Evolutionary conservation across 352 stramenopile species (phyloP).

Genomic region (Plasmopara muralis): DNA sequence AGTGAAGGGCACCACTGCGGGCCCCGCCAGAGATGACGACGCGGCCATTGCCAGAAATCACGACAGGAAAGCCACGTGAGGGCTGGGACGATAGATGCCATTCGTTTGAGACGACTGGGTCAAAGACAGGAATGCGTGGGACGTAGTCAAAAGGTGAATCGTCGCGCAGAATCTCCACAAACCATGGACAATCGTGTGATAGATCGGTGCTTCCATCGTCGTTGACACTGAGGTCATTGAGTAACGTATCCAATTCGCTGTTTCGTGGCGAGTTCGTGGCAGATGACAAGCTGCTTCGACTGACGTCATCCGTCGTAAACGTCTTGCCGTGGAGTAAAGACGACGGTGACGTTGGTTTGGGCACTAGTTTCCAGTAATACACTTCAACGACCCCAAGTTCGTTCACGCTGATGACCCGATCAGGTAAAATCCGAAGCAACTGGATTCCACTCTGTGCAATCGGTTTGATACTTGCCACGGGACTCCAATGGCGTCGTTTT

Average conservation of each 20-base stretch:
- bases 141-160: conserved; percentile 77
- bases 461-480: conserved; percentile 49
- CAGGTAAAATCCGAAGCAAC: conserved; percentile 64
- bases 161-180: conserved; percentile 61
- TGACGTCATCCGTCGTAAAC: conserved; percentile 12
- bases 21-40: conserved; percentile 68
- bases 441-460: conserved; percentile 48
- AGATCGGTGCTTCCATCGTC: conserved; percentile 14
- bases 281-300: conserved; percentile 12
- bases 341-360: conserved; percentile 33
- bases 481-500: conserved; percentile 51
- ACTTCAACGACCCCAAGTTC: conserved; percentile 81
- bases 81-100: background rate
- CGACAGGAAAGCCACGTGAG: conserved; percentile 39
- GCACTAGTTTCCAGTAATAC: conserved; percentile 75
- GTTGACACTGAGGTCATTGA: conserved; percentile 2
- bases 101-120: conserved; percentile 21
- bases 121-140: conserved; percentile 69
- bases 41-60: conserved; percentile 63
- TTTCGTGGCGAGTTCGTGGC: conserved; percentile 8
- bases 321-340: conserved; percentile 11
- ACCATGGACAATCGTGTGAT: conserved; percentile 42
- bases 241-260: conserved; percentile 15
- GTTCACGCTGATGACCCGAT: conserved; percentile 76
- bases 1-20: conserved; percentile 62